phyloP scores from a whole-genome alignment of 1,284 basidiomycete species.

The Heterobasidion annosum region DNA sequence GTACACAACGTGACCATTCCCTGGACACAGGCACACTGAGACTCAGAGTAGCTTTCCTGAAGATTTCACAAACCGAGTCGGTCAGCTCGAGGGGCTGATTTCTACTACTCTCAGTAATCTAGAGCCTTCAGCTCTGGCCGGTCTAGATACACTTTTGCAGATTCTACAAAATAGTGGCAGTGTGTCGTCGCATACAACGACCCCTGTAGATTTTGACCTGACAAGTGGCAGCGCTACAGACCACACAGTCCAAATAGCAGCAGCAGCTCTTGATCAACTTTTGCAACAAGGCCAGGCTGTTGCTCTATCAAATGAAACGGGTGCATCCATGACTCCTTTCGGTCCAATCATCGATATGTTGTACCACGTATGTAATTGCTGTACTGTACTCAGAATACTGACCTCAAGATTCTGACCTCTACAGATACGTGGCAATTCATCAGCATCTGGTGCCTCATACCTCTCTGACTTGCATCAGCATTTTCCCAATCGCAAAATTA shows the following conservation, averaged over 20 bases:
- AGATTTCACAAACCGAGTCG: conserved; percentile 2
- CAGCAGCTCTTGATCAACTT: conserved; percentile 8
- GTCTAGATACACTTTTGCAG: conserved; percentile 12
- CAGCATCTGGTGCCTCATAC: background rate
- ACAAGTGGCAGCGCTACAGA: background rate
- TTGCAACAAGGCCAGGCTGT: conserved; percentile 1
- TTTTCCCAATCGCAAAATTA: conserved; percentile 15
- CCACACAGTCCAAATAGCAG: conserved; percentile 6
- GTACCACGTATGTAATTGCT: background rate
- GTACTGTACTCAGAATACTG: background rate
- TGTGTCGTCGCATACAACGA: background rate
- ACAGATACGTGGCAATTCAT: conserved; percentile 2
- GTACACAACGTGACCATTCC: background rate
- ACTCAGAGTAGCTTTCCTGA: background rate
- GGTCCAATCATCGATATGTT: conserved; percentile 3
- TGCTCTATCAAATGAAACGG: background rate
- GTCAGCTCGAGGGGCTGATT: conserved; percentile 5
- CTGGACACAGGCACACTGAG: background rate
- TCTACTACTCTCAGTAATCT: conserved; percentile 5
- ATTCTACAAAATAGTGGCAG: conserved; percentile 7
- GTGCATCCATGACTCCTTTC: background rate
- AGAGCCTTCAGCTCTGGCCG: conserved; percentile 9
- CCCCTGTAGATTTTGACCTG: background rate
- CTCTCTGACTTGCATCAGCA: conserved; percentile 8
- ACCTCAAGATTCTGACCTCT: background rate